phyloP scores from a whole-genome alignment of 805 yeast species.

The Teunomyces lycoperdinae region DNA sequence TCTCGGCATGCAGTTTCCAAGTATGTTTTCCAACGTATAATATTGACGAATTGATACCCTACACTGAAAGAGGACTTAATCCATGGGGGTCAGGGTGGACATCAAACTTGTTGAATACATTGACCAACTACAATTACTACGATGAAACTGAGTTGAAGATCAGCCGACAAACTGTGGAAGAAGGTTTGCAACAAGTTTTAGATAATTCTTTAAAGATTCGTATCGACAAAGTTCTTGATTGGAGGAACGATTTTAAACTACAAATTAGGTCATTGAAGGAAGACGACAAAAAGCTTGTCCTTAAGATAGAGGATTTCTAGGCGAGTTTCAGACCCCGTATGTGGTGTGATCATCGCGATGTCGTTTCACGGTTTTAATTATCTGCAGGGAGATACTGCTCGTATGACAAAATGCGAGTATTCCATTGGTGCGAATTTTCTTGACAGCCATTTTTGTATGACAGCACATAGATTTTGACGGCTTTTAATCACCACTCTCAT shows the following conservation, averaged over 20 bases:
- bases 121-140: slow-evolving; percentile 32
- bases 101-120: slow-evolving; percentile 26
- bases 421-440: background rate
- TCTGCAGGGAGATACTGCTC: background rate
- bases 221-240: slow-evolving; percentile 32
- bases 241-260: slow-evolving; percentile 36
- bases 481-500: too few species aligned
- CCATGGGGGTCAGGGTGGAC: slow-evolving; percentile 40
- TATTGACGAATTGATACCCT: slow-evolving; percentile 26
- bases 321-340: background rate
- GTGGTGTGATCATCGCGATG: background rate
- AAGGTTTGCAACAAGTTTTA: slow-evolving; percentile 27
- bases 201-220: slow-evolving; percentile 27
- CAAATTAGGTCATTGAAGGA: slow-evolving; percentile 22
- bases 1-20: slow-evolving; percentile 35
- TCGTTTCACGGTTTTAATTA: background rate
- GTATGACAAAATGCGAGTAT: background rate
- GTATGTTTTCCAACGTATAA: slow-evolving; percentile 31
- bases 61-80: slow-evolving; percentile 20
- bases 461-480: too few species aligned
- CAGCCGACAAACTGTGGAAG: slow-evolving; percentile 30
- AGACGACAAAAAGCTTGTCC: slow-evolving; percentile 33
- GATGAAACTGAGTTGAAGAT: slow-evolving; percentile 29
- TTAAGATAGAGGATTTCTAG: slow-evolving; percentile 37
- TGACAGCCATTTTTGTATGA: background rate